phyloP scores from a whole-genome alignment of 225 moss, liverwort and hornwort genomes.

The Marchantia paleacea region DNA sequence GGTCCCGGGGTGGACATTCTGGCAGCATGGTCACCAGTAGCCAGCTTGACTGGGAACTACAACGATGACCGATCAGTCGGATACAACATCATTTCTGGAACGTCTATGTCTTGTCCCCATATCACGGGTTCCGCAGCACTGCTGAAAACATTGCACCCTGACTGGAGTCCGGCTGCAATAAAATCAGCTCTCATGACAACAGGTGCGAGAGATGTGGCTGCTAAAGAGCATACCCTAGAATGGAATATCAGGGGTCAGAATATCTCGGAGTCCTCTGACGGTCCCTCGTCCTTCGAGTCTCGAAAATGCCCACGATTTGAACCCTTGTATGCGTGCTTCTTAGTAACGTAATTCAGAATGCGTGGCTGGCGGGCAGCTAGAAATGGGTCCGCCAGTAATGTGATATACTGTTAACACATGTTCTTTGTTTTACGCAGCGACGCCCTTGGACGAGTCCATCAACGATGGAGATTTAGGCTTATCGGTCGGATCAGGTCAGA shows the following conservation, averaged over 20 bases:
- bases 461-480: conserved; percentile 18
- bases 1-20: conserved; percentile 67
- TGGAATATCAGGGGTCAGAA: too few relatives aligned
- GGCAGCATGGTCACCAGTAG: conserved; percentile 49
- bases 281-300: too few relatives aligned
- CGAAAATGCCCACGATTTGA: too few relatives aligned
- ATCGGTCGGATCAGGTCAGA: conserved; percentile 50
- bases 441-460: conserved; percentile 16
- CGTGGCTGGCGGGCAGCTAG: too few relatives aligned
- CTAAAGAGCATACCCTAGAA: not conserved
- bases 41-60: conserved; percentile 23
- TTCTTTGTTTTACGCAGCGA: conserved; percentile 18
- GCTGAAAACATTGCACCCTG: conserved; percentile 17
- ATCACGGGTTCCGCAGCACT: conserved; percentile 24
- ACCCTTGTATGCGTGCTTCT: too few relatives aligned
- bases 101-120: conserved; percentile 36
- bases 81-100: conserved; percentile 26
- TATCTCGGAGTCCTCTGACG: too few relatives aligned
- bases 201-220: conserved; percentile 23
- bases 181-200: conserved; percentile 31
- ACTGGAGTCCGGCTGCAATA: conserved; percentile 30
- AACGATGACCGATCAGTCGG: conserved; percentile 34
- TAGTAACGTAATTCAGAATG: too few relatives aligned
- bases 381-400: too few relatives aligned
- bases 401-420: too few relatives aligned